A percentile compares a stretch with the other conserved stretches of the same genome.
phyloP scores from a whole-genome alignment of 305 asterid species.

The Rubia balearica region DNA sequence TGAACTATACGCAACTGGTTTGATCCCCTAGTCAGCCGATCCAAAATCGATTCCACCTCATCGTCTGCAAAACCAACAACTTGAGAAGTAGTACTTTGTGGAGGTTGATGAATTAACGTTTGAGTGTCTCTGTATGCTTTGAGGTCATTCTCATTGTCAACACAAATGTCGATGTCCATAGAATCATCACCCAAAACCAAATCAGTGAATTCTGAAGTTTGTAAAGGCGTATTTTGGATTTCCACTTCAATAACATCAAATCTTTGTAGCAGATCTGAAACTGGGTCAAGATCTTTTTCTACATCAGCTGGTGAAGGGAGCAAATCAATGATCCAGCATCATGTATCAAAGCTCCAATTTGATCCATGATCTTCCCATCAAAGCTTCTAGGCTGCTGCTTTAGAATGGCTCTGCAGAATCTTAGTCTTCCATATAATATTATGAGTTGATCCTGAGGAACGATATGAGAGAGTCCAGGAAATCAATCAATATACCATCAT shows the following conservation, averaged over 20 bases:
- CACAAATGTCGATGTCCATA: neutral
- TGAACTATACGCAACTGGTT: neutral
- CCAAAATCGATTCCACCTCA: neutral
- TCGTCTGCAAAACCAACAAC: neutral
- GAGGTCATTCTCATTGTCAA: neutral
- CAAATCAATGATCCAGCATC: neutral
- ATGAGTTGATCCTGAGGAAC: neutral
- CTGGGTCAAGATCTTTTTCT: neutral
- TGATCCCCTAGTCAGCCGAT: neutral
- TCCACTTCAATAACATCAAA: neutral
- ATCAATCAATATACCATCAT: neutral
- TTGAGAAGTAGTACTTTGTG: neutral
- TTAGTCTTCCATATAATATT: neutral
- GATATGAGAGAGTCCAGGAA: neutral
- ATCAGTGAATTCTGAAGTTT: neutral
- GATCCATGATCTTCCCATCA: neutral
- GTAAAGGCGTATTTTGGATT: neutral
- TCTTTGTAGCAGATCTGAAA: neutral
- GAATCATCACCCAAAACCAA: neutral
- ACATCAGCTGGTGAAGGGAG: neutral
- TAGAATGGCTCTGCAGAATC: neutral
- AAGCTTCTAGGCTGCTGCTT: neutral
- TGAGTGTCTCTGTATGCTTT: neutral
- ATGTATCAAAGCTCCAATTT: neutral
- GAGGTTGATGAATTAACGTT: neutral